Conservation (phyloP, 2,329 filamentous ascomycete genomes). For the Colletotrichum horii region DNA sequence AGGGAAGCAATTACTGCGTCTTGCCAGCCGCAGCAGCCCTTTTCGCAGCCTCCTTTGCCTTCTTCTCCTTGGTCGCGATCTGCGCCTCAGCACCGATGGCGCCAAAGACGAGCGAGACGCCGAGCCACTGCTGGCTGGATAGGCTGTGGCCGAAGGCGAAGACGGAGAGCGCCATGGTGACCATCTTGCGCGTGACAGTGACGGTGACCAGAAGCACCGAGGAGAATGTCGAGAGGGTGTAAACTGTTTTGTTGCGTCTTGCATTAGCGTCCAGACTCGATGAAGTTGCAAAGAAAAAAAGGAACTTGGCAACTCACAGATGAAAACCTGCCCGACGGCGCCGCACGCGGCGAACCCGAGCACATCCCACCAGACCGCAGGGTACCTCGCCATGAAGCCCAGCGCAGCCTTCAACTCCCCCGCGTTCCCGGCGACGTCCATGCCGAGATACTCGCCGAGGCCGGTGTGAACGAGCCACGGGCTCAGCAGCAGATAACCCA, state of each 20-base stretch:
- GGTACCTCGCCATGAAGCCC: conserved; percentile 80
- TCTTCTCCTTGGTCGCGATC: conserved; percentile 83
- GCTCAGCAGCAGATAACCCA: conserved; percentile 75
- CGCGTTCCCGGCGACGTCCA: conserved; percentile 68
- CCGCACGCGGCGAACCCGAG: conserved; percentile 89
- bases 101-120: conserved; percentile 91
- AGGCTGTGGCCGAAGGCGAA: conserved; percentile 92
- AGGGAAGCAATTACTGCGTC: conserved; percentile 20
- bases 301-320: conserved; percentile 64
- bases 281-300: background rate
- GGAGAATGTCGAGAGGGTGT: conserved; percentile 91
- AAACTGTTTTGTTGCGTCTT: conserved; percentile 57
- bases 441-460: conserved; percentile 68
- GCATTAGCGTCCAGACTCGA: background rate
- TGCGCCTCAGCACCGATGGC: conserved; percentile 90
- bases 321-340: conserved; percentile 94
- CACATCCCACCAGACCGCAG: conserved; percentile 84
- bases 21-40: conserved; percentile 39
- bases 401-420: conserved; percentile 83
- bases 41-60: conserved; percentile 74
- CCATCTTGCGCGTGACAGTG: conserved; percentile 97
- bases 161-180: conserved; percentile 97
- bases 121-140: conserved; percentile 89
- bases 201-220: conserved; percentile 93
- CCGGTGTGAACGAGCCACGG: conserved; percentile 79